These are phyloP conservation scores for Plasmodium fragile DNA, from an alignment of 169 alveolate species.

Conservation along the genomic window DNA sequence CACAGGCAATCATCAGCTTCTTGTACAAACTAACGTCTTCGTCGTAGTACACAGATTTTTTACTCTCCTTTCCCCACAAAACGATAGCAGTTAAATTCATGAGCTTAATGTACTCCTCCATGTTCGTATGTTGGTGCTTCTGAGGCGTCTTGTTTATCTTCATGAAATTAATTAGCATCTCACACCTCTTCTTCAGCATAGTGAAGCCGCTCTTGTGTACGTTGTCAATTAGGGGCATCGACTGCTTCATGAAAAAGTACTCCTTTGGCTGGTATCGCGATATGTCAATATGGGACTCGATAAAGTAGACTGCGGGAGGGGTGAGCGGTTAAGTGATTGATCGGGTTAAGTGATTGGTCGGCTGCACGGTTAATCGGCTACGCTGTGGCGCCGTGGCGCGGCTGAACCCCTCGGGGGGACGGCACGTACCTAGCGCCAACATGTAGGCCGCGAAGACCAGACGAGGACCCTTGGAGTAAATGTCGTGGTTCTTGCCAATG, in stretches of 20 bases:
- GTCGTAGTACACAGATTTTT: constrained; percentile 49
- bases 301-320: constrained; percentile 21
- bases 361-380: neutral
- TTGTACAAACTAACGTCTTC: constrained; percentile 35
- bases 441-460: constrained; percentile 37
- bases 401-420: too few relatives aligned
- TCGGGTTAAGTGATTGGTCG: neutral
- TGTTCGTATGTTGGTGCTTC: neutral
- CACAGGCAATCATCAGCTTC: constrained; percentile 44
- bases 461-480: constrained; percentile 45
- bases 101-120: constrained; percentile 42
- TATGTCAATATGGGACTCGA: constrained; percentile 55
- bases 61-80: constrained; percentile 66
- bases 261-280: constrained; percentile 51
- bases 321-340: neutral
- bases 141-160: constrained; percentile 3
- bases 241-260: constrained; percentile 20
- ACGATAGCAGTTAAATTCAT: constrained; percentile 6
- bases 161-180: neutral
- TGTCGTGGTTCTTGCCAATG: constrained; percentile 36
- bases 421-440: constrained; percentile 26
- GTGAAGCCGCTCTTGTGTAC: neutral
- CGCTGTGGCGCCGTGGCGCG: too few relatives aligned
- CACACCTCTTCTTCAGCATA: constrained; percentile 13
- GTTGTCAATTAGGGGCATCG: constrained; percentile 11